phyloP scores from a whole-genome alignment of 345 rosid species.

The Euphorbia tirucalli region DNA sequence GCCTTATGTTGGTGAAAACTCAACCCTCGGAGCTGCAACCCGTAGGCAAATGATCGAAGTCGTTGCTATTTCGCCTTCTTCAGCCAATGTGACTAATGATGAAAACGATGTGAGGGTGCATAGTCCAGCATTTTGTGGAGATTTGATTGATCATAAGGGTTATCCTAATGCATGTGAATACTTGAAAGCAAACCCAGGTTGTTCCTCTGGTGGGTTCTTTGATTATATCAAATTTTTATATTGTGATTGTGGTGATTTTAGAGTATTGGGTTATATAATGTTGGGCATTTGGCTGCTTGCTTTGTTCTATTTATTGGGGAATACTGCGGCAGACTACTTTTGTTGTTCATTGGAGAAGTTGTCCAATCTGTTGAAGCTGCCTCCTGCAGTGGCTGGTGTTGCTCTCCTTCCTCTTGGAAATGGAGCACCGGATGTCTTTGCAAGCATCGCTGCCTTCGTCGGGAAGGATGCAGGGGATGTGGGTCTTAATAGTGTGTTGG shows the following conservation, averaged over 20 bases:
- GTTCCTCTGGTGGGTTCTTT: constrained; percentile 68
- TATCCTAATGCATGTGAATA: constrained; percentile 40
- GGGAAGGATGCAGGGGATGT: constrained; percentile 73
- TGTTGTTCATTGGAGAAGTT: no score
- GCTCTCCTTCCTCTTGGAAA: constrained; percentile 97
- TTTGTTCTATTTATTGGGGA: no score
- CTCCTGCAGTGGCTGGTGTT: no score
- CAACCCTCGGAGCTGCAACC: background rate
- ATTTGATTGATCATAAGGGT: constrained; percentile 21
- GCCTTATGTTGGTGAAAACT: background rate
- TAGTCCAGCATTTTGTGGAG: constrained; percentile 14
- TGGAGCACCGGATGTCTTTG: constrained; percentile 93
- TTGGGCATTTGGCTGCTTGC: no score
- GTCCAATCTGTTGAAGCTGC: no score
- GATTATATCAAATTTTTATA: constrained; percentile 71
- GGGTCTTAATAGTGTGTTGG: constrained; percentile 86
- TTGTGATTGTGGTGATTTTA: constrained; percentile 59
- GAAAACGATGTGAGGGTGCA: background rate
- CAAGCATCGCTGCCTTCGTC: constrained; percentile 85
- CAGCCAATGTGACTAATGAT: constrained; percentile 11
- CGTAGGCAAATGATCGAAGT: constrained; percentile 21
- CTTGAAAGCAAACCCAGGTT: constrained; percentile 53
- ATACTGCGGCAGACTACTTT: no score
- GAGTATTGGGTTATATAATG: no score
- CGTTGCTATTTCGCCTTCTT: constrained; percentile 10